These are phyloP conservation scores for Alternaria panax DNA, from an alignment of 2,329 filamentous ascomycete genomes.

Conservation along the genomic window DNA sequence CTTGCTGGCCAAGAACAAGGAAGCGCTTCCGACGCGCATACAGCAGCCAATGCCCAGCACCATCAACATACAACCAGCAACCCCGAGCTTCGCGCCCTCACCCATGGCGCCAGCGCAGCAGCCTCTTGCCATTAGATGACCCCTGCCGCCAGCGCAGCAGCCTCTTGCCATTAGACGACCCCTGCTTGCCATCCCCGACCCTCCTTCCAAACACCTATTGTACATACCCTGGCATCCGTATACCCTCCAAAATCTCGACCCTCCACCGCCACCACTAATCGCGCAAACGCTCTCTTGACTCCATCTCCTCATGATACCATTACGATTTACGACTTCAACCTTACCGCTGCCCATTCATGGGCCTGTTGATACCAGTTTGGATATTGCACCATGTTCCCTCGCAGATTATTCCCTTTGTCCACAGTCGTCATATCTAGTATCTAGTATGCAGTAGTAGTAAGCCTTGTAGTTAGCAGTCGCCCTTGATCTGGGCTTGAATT, in stretches of 20 bases:
- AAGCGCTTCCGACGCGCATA: slow-evolving; percentile 47
- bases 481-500: slow-evolving; percentile 12
- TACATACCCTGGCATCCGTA: slow-evolving; percentile 15
- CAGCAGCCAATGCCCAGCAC: slow-evolving; percentile 19
- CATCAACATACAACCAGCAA: slow-evolving; percentile 21
- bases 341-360: neutral
- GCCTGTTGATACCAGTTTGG: slow-evolving; percentile 9
- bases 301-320: slow-evolving; percentile 10
- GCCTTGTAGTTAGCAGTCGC: slow-evolving; percentile 10
- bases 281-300: slow-evolving; percentile 1
- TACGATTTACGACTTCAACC: slow-evolving; percentile 13
- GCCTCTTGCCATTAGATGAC: slow-evolving; percentile 13
- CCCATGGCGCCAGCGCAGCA: slow-evolving; percentile 13
- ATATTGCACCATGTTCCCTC: slow-evolving; percentile 10
- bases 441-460: slow-evolving; percentile 9
- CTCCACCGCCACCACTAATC: slow-evolving; percentile 9
- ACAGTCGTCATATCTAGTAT: neutral
- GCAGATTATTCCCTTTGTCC: slow-evolving; percentile 10
- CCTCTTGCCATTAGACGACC: slow-evolving; percentile 13
- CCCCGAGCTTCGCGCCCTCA: slow-evolving; percentile 5
- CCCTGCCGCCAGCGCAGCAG: slow-evolving; percentile 12
- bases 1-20: slow-evolving; percentile 73
- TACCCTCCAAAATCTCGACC: neutral
- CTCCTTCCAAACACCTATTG: neutral
- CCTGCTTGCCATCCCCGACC: neutral